phyloP scores from a whole-genome alignment of 2,329 filamentous ascomycete species.

The Plenodomus tracheiphilus region DNA sequence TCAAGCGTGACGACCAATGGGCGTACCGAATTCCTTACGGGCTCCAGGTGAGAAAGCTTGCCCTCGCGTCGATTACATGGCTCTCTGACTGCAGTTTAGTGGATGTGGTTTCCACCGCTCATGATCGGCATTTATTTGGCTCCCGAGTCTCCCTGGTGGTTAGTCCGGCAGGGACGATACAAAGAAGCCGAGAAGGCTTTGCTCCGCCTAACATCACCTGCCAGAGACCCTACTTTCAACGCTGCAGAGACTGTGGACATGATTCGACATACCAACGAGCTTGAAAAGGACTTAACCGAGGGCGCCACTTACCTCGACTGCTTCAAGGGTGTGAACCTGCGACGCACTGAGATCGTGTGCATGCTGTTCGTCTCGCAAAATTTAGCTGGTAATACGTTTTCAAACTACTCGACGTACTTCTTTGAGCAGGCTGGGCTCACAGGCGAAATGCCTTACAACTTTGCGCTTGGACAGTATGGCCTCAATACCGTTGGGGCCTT shows the following conservation, averaged over 20 bases:
- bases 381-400: constrained; percentile 1
- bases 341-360: constrained; percentile 64
- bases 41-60: no score
- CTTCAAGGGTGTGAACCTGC: constrained; percentile 63
- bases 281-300: constrained; percentile 67
- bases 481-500: constrained; percentile 65
- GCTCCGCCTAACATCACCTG: constrained; percentile 60
- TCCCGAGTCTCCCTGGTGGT: constrained; percentile 64
- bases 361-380: constrained; percentile 48
- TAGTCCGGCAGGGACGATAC: constrained; percentile 63
- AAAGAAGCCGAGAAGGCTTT: constrained; percentile 61
- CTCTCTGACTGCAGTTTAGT: constrained; percentile 61
- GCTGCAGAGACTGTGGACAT: constrained; percentile 66
- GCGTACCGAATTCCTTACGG: constrained; percentile 61
- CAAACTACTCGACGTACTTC: constrained; percentile 66
- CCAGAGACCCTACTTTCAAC: constrained; percentile 61
- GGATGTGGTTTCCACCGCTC: constrained; percentile 64
- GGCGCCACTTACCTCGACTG: constrained; percentile 77
- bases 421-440: constrained; percentile 45
- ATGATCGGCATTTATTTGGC: constrained; percentile 9
- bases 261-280: constrained; percentile 81
- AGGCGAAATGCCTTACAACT: constrained; percentile 37
- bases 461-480: constrained; percentile 55
- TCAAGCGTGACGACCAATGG: constrained; percentile 62
- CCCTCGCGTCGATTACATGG: no score